Conservation (phyloP, 2,329 filamentous ascomycete genomes). For the Xylariaceae sp. region DNA sequence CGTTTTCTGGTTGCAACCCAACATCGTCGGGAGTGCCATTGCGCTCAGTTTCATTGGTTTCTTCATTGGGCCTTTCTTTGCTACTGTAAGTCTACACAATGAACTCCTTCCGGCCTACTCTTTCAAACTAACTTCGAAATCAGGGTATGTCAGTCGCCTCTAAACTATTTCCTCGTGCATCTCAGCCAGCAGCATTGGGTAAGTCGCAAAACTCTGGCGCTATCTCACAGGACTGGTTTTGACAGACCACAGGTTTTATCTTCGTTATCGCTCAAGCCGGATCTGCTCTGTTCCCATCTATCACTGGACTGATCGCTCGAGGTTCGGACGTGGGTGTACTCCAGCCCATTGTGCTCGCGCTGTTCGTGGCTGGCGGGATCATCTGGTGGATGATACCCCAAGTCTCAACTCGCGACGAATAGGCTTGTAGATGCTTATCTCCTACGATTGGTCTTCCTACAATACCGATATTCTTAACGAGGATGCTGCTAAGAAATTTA, state of each 20-base stretch:
- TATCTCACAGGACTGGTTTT: not conserved
- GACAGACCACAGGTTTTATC: constrained; percentile 37
- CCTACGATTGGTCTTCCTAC: too few relatives aligned
- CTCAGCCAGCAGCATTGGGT: constrained; percentile 48
- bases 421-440: not conserved
- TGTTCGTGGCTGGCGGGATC: constrained; percentile 40
- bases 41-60: constrained; percentile 52
- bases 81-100: constrained; percentile 39
- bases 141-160: constrained; percentile 52
- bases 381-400: constrained; percentile 41
- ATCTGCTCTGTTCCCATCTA: constrained; percentile 48
- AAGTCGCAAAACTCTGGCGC: constrained; percentile 9
- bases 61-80: constrained; percentile 54
- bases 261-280: constrained; percentile 53
- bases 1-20: constrained; percentile 62
- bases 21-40: constrained; percentile 54
- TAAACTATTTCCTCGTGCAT: constrained; percentile 45
- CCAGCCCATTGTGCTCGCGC: constrained; percentile 46
- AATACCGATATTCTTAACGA: too few relatives aligned
- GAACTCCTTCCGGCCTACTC: not conserved
- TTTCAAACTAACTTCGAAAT: not conserved
- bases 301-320: constrained; percentile 48
- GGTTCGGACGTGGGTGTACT: constrained; percentile 44
- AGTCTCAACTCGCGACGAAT: constrained; percentile 25
- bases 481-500: too few relatives aligned